Base-by-base conservation (phyloP, 768 basidiomycete genomes). In the Boletellus ananiceps region DNA sequence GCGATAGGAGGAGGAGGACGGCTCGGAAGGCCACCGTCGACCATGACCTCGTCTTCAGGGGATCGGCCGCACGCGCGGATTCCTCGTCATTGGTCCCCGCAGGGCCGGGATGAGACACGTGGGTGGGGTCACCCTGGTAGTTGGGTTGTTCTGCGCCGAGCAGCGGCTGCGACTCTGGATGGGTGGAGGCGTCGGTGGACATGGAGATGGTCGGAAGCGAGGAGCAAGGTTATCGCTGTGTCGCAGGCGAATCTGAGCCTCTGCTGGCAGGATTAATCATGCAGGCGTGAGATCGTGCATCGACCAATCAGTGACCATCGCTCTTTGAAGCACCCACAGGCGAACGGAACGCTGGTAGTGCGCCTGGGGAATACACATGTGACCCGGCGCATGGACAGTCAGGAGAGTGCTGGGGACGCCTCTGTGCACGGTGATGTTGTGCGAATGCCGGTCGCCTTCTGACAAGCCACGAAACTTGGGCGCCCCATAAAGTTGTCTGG, bases 1-100 rank as follows among this genome's bases (percentile, higher is more conserved):
- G 59, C 11, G 70, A 71, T 3, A 69, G 49, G 2, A 78, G 35
- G 7, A 64, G 54, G 25, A 79, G 54, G 4, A 71, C 44, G 27
- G 65, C 54, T 50, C 73, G 74, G 47, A 66, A 52, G 1, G 23
- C 39, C 8, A 64, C 46, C 27, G 16, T 57, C 19, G 40, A 44
- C 54, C 47, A 56, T 18, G 50, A 51, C 9, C 40, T 55, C 5
- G 46, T 33, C 42, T 56, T 64, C 3, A 46, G 42, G 16, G 27
- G 2, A 8, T 37, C 40, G 6, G 23, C 15, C 16, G 36, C 38
- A 11, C 41, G 41, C 13, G 44, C 31, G 34, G 51, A 42, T 29
- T 56, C 67, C 18, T 64, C 67, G 19, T 61, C 62, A 37, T 39
- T 40, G 8, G 39, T 35, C 29, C n/a, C 32, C 32, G 18, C 40